A percentile compares a stretch with the other conserved stretches of the same genome.
Evolutionary conservation across 2,329 filamentous ascomycete genomes (phyloP).

Genomic region (Pseudovirgaria hyperparasitica): DNA sequence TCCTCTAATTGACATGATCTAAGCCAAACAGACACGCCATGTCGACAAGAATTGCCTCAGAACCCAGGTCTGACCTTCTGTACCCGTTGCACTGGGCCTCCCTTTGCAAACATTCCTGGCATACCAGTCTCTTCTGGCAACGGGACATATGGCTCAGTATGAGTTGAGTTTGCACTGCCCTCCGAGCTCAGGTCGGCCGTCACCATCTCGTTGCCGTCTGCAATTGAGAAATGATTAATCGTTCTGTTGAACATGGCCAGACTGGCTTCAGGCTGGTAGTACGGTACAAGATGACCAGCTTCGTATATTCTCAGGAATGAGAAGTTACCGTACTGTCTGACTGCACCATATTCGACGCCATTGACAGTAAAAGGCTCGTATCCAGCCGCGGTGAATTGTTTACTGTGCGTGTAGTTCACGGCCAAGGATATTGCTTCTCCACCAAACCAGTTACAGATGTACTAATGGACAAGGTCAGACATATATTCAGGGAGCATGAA

Average conservation of each 20-base stretch:
- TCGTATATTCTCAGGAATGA: slow-evolving; percentile 27
- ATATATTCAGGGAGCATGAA: neutral
- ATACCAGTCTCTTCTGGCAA: slow-evolving; percentile 12
- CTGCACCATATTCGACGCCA: slow-evolving; percentile 27
- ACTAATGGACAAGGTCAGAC: neutral
- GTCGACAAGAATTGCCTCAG: too few relatives aligned
- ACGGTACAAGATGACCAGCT: slow-evolving; percentile 28
- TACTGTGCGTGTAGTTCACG: slow-evolving; percentile 23
- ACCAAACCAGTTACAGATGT: slow-evolving; percentile 24
- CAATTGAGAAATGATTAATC: slow-evolving; percentile 22
- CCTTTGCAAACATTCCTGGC: too few relatives aligned
- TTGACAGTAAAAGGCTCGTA: slow-evolving; percentile 23
- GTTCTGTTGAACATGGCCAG: slow-evolving; percentile 26
- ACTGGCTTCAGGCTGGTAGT: slow-evolving; percentile 26
- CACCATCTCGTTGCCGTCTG: slow-evolving; percentile 19
- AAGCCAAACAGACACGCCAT: too few relatives aligned
- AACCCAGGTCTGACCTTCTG: too few relatives aligned
- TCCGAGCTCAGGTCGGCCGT: slow-evolving; percentile 19
- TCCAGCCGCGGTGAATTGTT: slow-evolving; percentile 13
- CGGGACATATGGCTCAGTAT: slow-evolving; percentile 24
- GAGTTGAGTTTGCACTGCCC: slow-evolving; percentile 24
- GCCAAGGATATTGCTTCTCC: slow-evolving; percentile 24
- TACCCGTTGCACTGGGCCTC: too few relatives aligned
- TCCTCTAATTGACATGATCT: too few relatives aligned
- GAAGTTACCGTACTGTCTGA: slow-evolving; percentile 26